phyloP scores from a whole-genome alignment of 768 basidiomycete genomes.

The Crassisporium funariophilum region DNA sequence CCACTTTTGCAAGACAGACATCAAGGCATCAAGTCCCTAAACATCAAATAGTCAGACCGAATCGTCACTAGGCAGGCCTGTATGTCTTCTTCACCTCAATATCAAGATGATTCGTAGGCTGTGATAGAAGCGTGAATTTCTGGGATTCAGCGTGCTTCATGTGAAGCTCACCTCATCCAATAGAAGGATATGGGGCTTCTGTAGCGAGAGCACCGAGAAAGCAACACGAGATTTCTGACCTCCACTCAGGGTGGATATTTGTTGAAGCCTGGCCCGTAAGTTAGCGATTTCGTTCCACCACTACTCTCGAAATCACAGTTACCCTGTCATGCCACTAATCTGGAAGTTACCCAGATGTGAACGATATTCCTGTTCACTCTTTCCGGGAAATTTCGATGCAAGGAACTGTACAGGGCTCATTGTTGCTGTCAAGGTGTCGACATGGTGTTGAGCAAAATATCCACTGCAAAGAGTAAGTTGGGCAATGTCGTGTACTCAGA shows the following conservation, averaged over 20 bases:
- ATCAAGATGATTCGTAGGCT: conserved; percentile 96
- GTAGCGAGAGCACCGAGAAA: conserved; percentile 84
- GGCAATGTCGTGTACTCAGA: no score
- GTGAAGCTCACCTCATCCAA: conserved; percentile 80
- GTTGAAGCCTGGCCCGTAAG: conserved; percentile 59
- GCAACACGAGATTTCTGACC: conserved; percentile 97
- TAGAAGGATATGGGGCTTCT: conserved; percentile 87
- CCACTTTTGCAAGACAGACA: conserved; percentile 78
- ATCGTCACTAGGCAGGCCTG: conserved; percentile 1
- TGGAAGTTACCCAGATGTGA: conserved; percentile 96
- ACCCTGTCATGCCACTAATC: conserved; percentile 95
- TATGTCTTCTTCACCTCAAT: conserved; percentile 61
- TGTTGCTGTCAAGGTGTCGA: conserved; percentile 82
- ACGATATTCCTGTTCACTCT: conserved; percentile 95
- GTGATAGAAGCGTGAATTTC: conserved; percentile 6
- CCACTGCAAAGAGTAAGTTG: conserved; percentile 62
- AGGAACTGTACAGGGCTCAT: conserved; percentile 96
- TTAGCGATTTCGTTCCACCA: conserved; percentile 1
- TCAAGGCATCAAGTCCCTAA: conserved; percentile 95
- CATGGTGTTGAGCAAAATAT: conserved; percentile 95
- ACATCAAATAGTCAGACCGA: conserved; percentile 8
- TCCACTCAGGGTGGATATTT: conserved; percentile 90
- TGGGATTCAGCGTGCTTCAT: neutral
- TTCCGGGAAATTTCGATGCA: conserved; percentile 89
- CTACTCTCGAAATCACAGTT: conserved; percentile 15